Percentiles rank a stretch among this genome's conserved stretches.
phyloP scores from a whole-genome alignment of 441 rosid genomes.

The Brassica balearica region DNA sequence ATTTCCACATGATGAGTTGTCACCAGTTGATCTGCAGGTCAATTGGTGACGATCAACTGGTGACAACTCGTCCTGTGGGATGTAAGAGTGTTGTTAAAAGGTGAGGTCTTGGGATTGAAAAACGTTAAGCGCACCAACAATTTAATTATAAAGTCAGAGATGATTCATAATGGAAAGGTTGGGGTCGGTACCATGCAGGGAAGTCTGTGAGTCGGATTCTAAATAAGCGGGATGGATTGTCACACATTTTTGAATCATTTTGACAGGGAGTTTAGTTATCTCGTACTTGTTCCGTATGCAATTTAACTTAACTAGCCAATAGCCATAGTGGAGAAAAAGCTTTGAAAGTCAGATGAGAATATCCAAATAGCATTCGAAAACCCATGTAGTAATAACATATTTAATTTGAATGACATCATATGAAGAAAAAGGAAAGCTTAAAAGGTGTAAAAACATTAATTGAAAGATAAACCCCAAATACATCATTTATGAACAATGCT shows the following conservation, averaged over 20 bases:
- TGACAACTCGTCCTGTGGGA: too few species aligned
- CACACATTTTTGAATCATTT: not conserved
- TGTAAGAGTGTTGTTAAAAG: too few species aligned
- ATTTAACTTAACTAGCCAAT: not conserved
- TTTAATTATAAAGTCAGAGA: too few species aligned
- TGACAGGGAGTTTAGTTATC: not conserved
- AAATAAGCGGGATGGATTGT: too few species aligned
- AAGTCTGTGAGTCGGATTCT: too few species aligned
- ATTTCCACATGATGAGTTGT: too few species aligned
- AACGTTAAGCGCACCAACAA: too few species aligned
- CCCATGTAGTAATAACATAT: not conserved
- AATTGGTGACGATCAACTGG: too few species aligned
- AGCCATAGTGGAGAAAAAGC: constrained; percentile 25
- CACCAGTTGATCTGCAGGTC: too few species aligned
- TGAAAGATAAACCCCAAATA: constrained; percentile 41
- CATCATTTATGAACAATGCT: constrained; percentile 37
- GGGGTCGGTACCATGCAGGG: too few species aligned
- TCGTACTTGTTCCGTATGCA: not conserved
- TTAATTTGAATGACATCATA: constrained; percentile 28
- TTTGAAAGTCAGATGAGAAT: constrained; percentile 30
- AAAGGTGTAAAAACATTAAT: constrained; percentile 27
- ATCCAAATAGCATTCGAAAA: constrained; percentile 19
- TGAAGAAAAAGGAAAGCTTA: constrained; percentile 13
- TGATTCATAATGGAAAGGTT: too few species aligned
- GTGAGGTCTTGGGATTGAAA: too few species aligned